Evolutionary conservation across 129 eudicot species (phyloP).

Genomic region (Logfia minima): DNA sequence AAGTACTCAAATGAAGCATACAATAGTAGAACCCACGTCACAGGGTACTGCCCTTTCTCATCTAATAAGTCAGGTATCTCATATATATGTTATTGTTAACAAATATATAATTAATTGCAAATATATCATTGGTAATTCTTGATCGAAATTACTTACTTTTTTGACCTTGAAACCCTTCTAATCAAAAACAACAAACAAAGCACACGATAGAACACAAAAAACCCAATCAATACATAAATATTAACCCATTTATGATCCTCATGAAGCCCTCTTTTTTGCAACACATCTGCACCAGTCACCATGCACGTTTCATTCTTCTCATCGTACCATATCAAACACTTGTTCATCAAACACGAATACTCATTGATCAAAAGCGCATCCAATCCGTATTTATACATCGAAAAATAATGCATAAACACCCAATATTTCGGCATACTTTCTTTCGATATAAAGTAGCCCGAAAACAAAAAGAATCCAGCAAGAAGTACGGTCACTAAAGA

Average conservation of each 20-base stretch:
- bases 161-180: conserved; percentile 89
- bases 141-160: conserved; percentile 38
- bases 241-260: conserved; percentile 82
- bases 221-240: conserved; percentile 68
- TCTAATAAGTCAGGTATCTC: too few species aligned
- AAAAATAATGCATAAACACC: conserved; percentile 81
- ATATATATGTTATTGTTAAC: not conserved
- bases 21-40: too few species aligned
- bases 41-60: too few species aligned
- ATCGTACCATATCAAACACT: conserved; percentile 85
- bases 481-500: conserved; percentile 73
- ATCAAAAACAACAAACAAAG: conserved; percentile 73
- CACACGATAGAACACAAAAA: conserved; percentile 75
- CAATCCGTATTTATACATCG: conserved; percentile 89
- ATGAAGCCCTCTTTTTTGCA: conserved; percentile 79
- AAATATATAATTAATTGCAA: not conserved
- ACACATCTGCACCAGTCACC: conserved; percentile 77
- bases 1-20: not conserved
- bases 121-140: not conserved
- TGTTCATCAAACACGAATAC: conserved; percentile 66
- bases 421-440: conserved; percentile 89
- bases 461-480: conserved; percentile 86
- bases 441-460: conserved; percentile 85
- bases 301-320: conserved; percentile 63
- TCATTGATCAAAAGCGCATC: conserved; percentile 87